A percentile compares a stretch with the other conserved stretches of the same genome.
Evolutionary conservation across 768 basidiomycete genomes (phyloP).

Genomic region (Trametes cubensis): DNA sequence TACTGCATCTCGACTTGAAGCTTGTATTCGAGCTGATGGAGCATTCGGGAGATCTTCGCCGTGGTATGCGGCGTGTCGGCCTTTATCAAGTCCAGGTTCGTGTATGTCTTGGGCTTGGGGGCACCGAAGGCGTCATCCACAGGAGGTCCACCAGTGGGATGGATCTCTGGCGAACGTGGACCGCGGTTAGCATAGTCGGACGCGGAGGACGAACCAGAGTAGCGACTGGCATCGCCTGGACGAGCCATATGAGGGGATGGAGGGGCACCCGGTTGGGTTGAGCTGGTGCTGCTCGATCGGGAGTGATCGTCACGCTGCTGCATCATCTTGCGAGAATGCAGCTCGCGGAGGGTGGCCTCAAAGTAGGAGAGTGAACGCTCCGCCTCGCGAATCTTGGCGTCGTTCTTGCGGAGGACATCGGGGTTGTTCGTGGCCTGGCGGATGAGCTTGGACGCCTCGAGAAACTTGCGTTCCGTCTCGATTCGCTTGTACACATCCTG

Average conservation of each 20-base stretch:
- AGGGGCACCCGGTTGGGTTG: slow-evolving; percentile 26
- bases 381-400: slow-evolving; percentile 85
- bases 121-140: slow-evolving; percentile 40
- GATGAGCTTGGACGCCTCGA: slow-evolving; percentile 80
- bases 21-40: slow-evolving; percentile 99
- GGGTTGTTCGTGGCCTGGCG: slow-evolving; percentile 83
- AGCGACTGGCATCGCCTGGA: slow-evolving; percentile 20
- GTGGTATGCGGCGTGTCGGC: slow-evolving; percentile 96
- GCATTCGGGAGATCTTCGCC: slow-evolving; percentile 95
- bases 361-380: slow-evolving; percentile 86
- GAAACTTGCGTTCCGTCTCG: slow-evolving; percentile 89
- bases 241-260: slow-evolving; percentile 27
- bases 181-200: slow-evolving; percentile 26
- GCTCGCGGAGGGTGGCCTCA: slow-evolving; percentile 79
- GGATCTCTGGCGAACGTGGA: slow-evolving; percentile 30
- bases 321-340: slow-evolving; percentile 75
- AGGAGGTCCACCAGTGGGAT: slow-evolving; percentile 31
- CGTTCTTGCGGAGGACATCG: slow-evolving; percentile 80
- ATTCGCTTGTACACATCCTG: slow-evolving; percentile 89
- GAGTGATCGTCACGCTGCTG: slow-evolving; percentile 56
- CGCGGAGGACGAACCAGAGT: slow-evolving; percentile 22
- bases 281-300: slow-evolving; percentile 47
- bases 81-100: slow-evolving; percentile 92
- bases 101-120: slow-evolving; percentile 66
- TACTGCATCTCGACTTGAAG: slow-evolving; percentile 98